Evolutionary conservation across 2,329 filamentous ascomycete species (phyloP), one percentile per base, ranked within the genome.

Genomic region (Penicillium sp.): DNA sequence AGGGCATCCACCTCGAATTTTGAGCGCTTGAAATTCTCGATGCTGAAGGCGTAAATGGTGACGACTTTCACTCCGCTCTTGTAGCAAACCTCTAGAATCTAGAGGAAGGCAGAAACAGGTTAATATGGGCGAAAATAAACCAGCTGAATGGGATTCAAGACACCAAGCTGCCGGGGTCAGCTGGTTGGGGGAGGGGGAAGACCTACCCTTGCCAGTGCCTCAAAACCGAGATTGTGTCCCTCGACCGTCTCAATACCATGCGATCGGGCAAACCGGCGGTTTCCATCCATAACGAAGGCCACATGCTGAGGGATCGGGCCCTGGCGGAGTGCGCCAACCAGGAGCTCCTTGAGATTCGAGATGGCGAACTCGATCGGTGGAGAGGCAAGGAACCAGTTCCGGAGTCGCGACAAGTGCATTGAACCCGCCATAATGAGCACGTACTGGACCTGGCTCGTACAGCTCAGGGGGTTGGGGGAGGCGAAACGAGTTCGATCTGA

Each of bases 221-320:
- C 95, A 68, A 98, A 99, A 2, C 95, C 95, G 66, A 96, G 80
- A 72, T 96, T 93, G 73, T 99, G 95, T 24, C 95, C 95, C 76
- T 99, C 93, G 33, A 98, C 88, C 0, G 93, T 96, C 79, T 99
- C 95, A 73, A 99, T 96, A 63, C 93, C 87, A 77, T 95, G 91
- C 61, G 84, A 90, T 60, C 90, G 85, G 14, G 95, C 95, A 79
- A 96, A 99, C 46, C 95, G 89, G 68, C 95, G 82, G 77, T 99
- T 99, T 55, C 95, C 95, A 73, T 99, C 95, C 95, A 99, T 99
- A 67, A 97, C 93, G 71, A 99, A 99, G n/a, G 95, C 95, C 59
- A 99, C 86, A 85, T 99, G 95, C 70, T 91, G 88, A 10, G 95
- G 95, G 54, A 99, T 89, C 2, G 92, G 91, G 0, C 95, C 95